phyloP scores from a whole-genome alignment of 2,329 filamentous ascomycete species.

The Pyrenophora graminea region DNA sequence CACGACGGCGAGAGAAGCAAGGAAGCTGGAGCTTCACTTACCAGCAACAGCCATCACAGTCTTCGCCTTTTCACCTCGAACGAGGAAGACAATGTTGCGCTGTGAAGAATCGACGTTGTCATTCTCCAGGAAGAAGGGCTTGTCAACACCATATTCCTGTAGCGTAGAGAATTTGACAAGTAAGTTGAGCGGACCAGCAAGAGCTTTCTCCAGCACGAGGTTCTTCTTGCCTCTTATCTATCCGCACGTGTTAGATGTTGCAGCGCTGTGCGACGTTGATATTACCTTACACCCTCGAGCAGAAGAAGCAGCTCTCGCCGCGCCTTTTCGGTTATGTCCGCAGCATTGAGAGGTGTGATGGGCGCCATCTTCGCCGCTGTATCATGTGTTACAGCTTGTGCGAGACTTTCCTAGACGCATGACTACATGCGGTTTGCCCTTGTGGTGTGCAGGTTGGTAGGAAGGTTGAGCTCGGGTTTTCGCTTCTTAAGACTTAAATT shows the following conservation, averaged over 20 bases:
- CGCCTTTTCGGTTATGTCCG: conserved; percentile 78
- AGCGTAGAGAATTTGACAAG: conserved; percentile 95
- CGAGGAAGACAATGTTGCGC: conserved; percentile 92
- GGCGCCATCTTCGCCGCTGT: conserved; percentile 62
- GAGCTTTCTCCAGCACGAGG: conserved; percentile 84
- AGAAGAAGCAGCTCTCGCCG: conserved; percentile 87
- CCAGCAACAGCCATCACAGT: conserved; percentile 86
- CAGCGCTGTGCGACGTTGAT: conserved; percentile 28
- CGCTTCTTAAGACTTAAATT: conserved; percentile 13
- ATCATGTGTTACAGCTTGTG: conserved; percentile 14
- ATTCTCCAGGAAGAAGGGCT: conserved; percentile 96
- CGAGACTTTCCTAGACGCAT: conserved; percentile 7
- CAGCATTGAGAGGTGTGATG: conserved; percentile 70
- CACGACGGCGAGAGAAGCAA: conserved; percentile 8
- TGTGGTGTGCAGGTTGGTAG: conserved; percentile 11
- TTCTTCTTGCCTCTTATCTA: conserved; percentile 99
- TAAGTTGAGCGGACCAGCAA: conserved; percentile 86
- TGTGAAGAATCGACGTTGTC: conserved; percentile 92
- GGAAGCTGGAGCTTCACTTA: conserved; percentile 50
- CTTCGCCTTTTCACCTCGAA: conserved; percentile 83
- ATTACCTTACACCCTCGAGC: conserved; percentile 86
- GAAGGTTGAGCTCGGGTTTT: conserved; percentile 1
- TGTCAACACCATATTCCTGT: conserved; percentile 97
- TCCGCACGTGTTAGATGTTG: conserved; percentile 38
- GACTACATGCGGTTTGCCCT: conserved; percentile 12